phyloP scores from a whole-genome alignment of 345 rosid species.

The Excoecaria agallocha region DNA sequence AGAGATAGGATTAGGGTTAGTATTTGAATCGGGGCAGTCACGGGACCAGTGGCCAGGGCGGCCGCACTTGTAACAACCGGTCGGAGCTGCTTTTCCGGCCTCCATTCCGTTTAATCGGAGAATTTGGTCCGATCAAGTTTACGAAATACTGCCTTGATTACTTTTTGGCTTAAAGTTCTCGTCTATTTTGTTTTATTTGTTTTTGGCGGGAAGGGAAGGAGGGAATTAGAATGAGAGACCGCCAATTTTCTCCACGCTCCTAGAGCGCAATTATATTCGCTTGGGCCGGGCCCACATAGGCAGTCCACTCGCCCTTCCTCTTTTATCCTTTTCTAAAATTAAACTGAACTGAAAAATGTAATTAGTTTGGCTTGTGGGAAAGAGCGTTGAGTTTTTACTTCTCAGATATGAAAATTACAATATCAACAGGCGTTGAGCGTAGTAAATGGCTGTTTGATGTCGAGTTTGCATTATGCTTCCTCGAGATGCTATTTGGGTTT shows the following conservation, averaged over 20 bases:
- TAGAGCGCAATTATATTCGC: no score
- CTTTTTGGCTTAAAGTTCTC: not conserved
- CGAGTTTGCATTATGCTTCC: no score
- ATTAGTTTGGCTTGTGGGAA: no score
- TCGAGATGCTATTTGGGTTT: no score
- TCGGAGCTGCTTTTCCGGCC: constrained; percentile 47
- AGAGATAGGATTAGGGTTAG: constrained; percentile 23
- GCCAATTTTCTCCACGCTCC: not conserved
- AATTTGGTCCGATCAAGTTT: not conserved
- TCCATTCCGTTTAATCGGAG: constrained; percentile 34
- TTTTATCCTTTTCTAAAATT: no score
- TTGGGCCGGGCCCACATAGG: no score
- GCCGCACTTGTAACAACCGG: constrained; percentile 96
- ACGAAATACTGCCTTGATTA: not conserved
- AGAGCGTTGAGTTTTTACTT: no score
- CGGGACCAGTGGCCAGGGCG: constrained; percentile 99
- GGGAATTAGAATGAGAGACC: not conserved
- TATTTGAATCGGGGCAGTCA: constrained; percentile 55
- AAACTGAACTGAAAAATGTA: no score
- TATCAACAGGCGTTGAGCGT: no score
- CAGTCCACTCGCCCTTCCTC: no score
- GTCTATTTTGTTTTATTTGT: not conserved
- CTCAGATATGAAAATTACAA: no score
- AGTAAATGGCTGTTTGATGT: no score
- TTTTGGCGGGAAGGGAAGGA: constrained; percentile 27